Conservation (phyloP, 2,329 filamentous ascomycete genomes). For the Trichoderma endophyticum region DNA sequence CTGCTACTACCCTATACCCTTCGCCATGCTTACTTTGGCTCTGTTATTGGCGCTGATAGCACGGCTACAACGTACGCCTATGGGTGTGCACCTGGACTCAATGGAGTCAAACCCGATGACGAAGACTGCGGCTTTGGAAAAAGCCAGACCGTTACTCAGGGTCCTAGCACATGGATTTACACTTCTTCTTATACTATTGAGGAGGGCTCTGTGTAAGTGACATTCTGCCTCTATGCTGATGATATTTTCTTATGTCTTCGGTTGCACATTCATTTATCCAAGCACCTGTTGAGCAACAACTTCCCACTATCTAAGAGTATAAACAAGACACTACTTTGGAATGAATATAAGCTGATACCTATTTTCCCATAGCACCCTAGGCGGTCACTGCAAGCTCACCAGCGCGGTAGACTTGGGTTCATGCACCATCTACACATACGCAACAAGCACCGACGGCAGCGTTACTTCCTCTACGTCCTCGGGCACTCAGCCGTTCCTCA, state of each 20-base stretch:
- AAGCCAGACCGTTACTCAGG: conserved; percentile 28
- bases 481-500: conserved; percentile 23
- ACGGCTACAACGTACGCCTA: conserved; percentile 32
- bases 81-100: conserved; percentile 24
- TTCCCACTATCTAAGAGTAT: background rate
- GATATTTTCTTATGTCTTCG: too few relatives aligned
- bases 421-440: conserved; percentile 23
- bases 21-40: conserved; percentile 22
- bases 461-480: background rate
- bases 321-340: too few relatives aligned
- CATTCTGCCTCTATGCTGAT: background rate
- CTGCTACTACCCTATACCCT: conserved; percentile 29
- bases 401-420: conserved; percentile 24
- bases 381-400: conserved; percentile 27
- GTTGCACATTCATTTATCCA: too few relatives aligned
- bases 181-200: background rate
- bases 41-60: conserved; percentile 5
- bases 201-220: background rate
- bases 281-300: background rate
- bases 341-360: too few relatives aligned
- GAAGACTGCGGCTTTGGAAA: background rate
- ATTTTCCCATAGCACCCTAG: conserved; percentile 20
- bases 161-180: conserved; percentile 26
- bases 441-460: background rate
- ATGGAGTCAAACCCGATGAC: background rate